These are phyloP conservation scores for Taphrina confusa DNA, from an alignment of 1,139 yeast species.

Conservation along the genomic window DNA sequence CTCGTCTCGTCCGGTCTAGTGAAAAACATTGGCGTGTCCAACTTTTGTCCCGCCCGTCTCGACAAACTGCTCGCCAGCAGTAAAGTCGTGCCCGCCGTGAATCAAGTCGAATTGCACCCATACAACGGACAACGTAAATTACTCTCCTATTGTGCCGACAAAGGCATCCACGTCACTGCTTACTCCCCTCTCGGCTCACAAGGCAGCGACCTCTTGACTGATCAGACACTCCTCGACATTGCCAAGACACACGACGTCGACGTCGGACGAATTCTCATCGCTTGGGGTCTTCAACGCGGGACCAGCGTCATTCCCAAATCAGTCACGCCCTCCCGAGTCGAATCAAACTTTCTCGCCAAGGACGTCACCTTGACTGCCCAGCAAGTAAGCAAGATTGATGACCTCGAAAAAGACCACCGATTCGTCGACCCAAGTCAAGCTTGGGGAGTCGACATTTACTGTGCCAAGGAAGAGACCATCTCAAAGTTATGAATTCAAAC, in stretches of 20 bases:
- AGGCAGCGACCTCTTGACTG: conserved; percentile 47
- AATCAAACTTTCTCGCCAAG: conserved; percentile 50
- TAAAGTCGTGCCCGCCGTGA: conserved; percentile 71
- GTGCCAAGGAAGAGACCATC: conserved; percentile 1
- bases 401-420: conserved; percentile 30
- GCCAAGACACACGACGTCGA: conserved; percentile 57
- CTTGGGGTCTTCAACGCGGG: conserved; percentile 68
- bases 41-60: conserved; percentile 73
- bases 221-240: conserved; percentile 55
- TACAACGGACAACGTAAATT: conserved; percentile 37
- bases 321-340: conserved; percentile 33
- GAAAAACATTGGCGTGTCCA: conserved; percentile 74
- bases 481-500: not conserved
- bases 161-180: conserved; percentile 41
- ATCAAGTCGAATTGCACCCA: conserved; percentile 70
- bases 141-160: conserved; percentile 32
- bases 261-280: conserved; percentile 65
- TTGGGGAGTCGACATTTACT: conserved; percentile 34
- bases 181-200: conserved; percentile 37
- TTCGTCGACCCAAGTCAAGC: conserved; percentile 24
- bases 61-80: conserved; percentile 67
- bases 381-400: conserved; percentile 50
- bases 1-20: conserved; percentile 59
- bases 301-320: conserved; percentile 74
- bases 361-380: conserved; percentile 56